phyloP scores from a whole-genome alignment of 306 rosid species.

The Nissolia schottii region DNA sequence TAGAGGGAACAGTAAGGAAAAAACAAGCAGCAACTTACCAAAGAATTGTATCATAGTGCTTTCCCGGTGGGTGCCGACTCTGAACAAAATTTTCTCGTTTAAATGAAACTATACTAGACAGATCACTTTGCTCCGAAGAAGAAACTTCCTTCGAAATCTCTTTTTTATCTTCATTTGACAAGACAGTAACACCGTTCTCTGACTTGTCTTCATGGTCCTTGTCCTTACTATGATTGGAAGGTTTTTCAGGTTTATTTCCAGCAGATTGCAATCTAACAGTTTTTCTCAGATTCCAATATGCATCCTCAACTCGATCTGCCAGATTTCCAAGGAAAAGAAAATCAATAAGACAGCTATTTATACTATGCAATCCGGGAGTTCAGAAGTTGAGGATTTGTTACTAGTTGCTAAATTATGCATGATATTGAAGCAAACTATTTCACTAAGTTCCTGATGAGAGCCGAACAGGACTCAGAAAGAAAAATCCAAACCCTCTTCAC shows the following conservation, averaged over 20 bases:
- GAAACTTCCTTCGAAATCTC: constrained; percentile 29
- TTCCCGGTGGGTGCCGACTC: constrained; percentile 40
- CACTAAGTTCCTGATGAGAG: neutral
- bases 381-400: neutral
- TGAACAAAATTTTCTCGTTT: constrained; percentile 65
- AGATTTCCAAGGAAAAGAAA: constrained; percentile 10
- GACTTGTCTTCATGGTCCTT: constrained; percentile 31
- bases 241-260: constrained; percentile 32
- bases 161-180: constrained; percentile 29
- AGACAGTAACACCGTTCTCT: constrained; percentile 21
- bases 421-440: neutral
- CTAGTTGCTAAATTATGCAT: neutral
- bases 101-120: constrained; percentile 55
- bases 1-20: neutral
- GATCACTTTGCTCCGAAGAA: constrained; percentile 36
- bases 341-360: neutral
- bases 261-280: constrained; percentile 34
- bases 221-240: constrained; percentile 32
- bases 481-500: neutral
- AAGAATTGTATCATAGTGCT: constrained; percentile 69
- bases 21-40: constrained; percentile 46
- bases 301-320: constrained; percentile 72
- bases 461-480: neutral
- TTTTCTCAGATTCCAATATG: constrained; percentile 67
- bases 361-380: neutral